These are phyloP conservation scores for Salvia rosmarinus DNA, from an alignment of 257 asterid genomes.

Conservation along the genomic window DNA sequence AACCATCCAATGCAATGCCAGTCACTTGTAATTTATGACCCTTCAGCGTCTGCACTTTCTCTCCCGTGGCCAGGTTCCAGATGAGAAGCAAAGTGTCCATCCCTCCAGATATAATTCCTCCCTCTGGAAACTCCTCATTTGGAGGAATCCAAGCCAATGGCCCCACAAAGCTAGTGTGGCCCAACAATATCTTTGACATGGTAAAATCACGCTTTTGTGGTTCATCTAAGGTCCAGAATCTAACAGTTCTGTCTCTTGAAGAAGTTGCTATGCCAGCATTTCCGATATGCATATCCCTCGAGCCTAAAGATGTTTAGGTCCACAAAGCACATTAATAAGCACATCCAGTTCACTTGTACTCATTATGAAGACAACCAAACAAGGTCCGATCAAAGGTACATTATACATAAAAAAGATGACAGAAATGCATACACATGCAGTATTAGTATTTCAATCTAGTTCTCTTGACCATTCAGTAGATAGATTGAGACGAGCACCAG, in stretches of 20 bases:
- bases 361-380: constrained; percentile 5
- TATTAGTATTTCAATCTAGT: constrained; percentile 18
- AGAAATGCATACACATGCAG: constrained; percentile 1
- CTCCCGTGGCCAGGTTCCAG: constrained; percentile 91
- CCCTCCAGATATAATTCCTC: constrained; percentile 93
- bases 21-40: constrained; percentile 89
- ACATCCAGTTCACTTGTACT: neutral
- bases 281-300: constrained; percentile 89
- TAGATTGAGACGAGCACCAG: constrained; percentile 7
- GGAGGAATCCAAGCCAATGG: constrained; percentile 92
- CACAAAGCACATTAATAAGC: constrained; percentile 5
- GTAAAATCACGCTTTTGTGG: constrained; percentile 57
- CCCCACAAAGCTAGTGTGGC: constrained; percentile 97
- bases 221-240: constrained; percentile 77
- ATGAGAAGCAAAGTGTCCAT: constrained; percentile 85
- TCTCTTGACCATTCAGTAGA: constrained; percentile 5
- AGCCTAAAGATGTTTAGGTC: constrained; percentile 51
- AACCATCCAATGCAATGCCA: constrained; percentile 79
- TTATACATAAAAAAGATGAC: constrained; percentile 2
- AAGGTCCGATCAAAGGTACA: constrained; percentile 12
- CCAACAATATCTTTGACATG: constrained; percentile 72
- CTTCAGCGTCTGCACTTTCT: constrained; percentile 62
- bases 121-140: constrained; percentile 77
- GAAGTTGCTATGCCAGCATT: constrained; percentile 87
- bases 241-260: constrained; percentile 83